Evolutionary conservation across 208 protist genomes (phyloP).

Genomic region (Leishmania tarentolae): DNA sequence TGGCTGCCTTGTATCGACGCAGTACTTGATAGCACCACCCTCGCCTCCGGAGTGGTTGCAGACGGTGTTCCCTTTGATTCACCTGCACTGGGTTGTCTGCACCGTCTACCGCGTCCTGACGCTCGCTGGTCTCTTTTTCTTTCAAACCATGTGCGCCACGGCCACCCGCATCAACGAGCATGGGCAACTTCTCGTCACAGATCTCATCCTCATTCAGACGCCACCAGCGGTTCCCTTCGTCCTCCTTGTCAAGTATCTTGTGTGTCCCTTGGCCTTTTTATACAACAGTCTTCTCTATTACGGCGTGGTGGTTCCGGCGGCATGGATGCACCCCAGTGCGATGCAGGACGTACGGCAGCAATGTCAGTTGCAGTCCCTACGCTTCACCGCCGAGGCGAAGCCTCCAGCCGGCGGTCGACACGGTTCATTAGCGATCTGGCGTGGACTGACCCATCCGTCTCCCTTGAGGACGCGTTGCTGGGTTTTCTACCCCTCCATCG

Average conservation of each 20-base stretch:
- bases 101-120: slow-evolving; percentile 59
- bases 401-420: background rate
- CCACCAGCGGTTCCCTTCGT: slow-evolving; percentile 88
- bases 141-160: slow-evolving; percentile 49
- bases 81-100: slow-evolving; percentile 60
- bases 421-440: background rate
- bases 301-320: slow-evolving; percentile 66
- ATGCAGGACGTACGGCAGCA: slow-evolving; percentile 58
- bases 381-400: background rate
- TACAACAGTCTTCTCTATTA: slow-evolving; percentile 77
- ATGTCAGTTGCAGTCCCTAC: slow-evolving; percentile 33
- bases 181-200: slow-evolving; percentile 66
- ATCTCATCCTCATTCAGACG: slow-evolving; percentile 76
- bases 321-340: slow-evolving; percentile 61
- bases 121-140: slow-evolving; percentile 43
- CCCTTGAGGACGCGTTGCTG: slow-evolving; percentile 11
- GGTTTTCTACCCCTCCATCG: slow-evolving; percentile 59
- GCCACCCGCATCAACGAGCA: slow-evolving; percentile 70
- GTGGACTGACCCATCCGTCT: background rate
- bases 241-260: slow-evolving; percentile 70
- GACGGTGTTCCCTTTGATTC: slow-evolving; percentile 45
- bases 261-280: slow-evolving; percentile 54
- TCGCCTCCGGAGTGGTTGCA: slow-evolving; percentile 63
- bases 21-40: slow-evolving; percentile 41
- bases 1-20: slow-evolving; percentile 36